Evolutionary conservation across 345 rosid species (phyloP).

Genomic region (Hibiscus syriacus): DNA sequence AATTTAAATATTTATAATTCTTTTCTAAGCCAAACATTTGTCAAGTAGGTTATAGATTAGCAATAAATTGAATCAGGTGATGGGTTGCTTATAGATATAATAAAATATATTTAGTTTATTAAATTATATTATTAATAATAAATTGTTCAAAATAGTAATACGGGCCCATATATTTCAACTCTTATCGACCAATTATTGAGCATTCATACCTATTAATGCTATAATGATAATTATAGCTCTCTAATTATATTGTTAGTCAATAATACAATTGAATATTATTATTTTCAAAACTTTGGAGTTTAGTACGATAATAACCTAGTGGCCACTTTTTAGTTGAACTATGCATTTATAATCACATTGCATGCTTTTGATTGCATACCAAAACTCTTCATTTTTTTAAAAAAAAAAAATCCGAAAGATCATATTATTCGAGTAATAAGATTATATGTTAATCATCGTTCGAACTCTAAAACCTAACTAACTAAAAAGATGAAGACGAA

Average conservation of each 20-base stretch:
- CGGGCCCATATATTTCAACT: constrained; percentile 1
- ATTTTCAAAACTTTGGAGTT: background rate
- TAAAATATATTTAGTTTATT: background rate
- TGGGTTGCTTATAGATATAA: background rate
- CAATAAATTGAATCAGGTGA: background rate
- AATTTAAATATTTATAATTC: background rate
- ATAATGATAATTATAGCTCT: background rate
- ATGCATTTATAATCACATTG: background rate
- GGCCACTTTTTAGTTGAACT: background rate
- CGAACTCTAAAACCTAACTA: background rate
- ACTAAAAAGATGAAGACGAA: background rate
- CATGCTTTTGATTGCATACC: background rate
- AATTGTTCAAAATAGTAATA: constrained; percentile 1
- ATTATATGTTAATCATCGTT: background rate
- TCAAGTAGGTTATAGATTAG: background rate
- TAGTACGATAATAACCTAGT: background rate
- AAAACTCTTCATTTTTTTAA: background rate
- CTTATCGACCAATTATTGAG: constrained; percentile 10
- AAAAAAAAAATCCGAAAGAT: background rate
- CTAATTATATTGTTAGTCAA: background rate
- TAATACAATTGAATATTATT: too few species aligned
- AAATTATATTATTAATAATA: background rate
- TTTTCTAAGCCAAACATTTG: background rate
- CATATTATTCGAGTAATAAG: background rate
- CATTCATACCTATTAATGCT: constrained; percentile 2